A percentile compares a stretch with the other conserved stretches of the same genome.
These are phyloP conservation scores for Annona squamosa DNA, from an alignment of 164 flowering plant species.

Conservation along the genomic window DNA sequence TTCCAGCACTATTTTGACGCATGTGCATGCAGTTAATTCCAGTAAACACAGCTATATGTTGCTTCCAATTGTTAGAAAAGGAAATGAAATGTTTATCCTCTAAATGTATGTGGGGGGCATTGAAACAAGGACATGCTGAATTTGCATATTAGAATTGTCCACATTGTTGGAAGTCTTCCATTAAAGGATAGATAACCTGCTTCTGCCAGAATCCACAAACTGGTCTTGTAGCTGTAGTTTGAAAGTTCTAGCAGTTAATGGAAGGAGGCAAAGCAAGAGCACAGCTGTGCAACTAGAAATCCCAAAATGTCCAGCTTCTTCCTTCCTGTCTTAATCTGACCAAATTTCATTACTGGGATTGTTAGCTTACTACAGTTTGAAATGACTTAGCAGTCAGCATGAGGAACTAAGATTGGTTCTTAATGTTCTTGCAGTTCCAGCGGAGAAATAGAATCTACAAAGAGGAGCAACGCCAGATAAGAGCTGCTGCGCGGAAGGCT, in stretches of 20 bases:
- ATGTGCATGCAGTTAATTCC: not conserved
- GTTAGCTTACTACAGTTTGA: not conserved
- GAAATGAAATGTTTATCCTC: not conserved
- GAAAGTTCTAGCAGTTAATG: not conserved
- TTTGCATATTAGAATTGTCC: not conserved
- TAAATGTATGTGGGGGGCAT: not conserved
- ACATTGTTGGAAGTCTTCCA: not conserved
- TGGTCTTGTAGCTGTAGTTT: not conserved
- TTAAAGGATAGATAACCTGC: not conserved
- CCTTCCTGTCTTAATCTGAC: not conserved
- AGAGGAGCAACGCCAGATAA: slow-evolving; percentile 87
- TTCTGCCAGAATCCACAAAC: not conserved
- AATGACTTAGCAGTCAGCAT: not conserved
- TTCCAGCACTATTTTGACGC: not conserved
- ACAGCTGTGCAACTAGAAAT: not conserved
- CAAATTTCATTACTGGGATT: not conserved
- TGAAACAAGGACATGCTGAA: not conserved
- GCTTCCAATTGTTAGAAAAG: not conserved
- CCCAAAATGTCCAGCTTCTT: not conserved
- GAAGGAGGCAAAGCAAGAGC: not conserved
- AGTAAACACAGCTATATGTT: not conserved
- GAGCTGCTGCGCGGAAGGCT: slow-evolving; percentile 75
- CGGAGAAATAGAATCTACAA: slow-evolving; percentile 85
- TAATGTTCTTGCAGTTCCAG: slow-evolving; percentile 52
- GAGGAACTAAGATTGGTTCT: not conserved